Evolutionary conservation across 306 rosid genomes (phyloP).

Genomic region (Senna tora): DNA sequence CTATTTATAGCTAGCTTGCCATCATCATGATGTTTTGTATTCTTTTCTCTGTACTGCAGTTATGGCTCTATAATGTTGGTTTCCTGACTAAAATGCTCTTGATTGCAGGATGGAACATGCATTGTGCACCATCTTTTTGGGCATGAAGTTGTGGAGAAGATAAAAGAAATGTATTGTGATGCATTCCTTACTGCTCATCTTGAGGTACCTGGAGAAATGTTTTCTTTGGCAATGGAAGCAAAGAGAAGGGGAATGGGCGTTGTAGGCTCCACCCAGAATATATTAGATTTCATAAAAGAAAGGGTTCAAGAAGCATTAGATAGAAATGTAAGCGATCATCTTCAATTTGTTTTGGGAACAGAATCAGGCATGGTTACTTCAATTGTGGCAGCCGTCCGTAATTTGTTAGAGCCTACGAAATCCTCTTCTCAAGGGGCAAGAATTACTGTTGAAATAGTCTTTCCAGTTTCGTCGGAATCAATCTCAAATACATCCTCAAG

Average conservation of each 20-base stretch:
- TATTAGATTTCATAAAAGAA: slow-evolving; percentile 83
- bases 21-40: neutral
- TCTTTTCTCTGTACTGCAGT: slow-evolving; percentile 14
- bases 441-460: slow-evolving; percentile 81
- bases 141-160: slow-evolving; percentile 88
- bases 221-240: slow-evolving; percentile 97
- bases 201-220: slow-evolving; percentile 99
- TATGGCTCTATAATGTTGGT: slow-evolving; percentile 24
- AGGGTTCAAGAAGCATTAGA: slow-evolving; percentile 84
- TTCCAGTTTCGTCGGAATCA: slow-evolving; percentile 96
- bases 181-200: slow-evolving; percentile 97
- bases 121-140: slow-evolving; percentile 93
- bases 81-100: slow-evolving; percentile 40
- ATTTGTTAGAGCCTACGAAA: slow-evolving; percentile 59
- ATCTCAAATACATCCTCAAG: slow-evolving; percentile 61
- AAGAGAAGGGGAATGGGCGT: slow-evolving; percentile 98
- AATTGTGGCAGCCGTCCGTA: slow-evolving; percentile 79
- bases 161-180: slow-evolving; percentile 91
- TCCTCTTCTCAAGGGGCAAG: slow-evolving; percentile 54
- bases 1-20: slow-evolving; percentile 5
- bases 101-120: slow-evolving; percentile 86
- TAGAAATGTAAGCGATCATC: slow-evolving; percentile 79
- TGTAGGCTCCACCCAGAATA: slow-evolving; percentile 92
- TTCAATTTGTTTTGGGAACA: slow-evolving; percentile 91
- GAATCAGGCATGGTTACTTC: slow-evolving; percentile 98